Percentiles rank a stretch among this genome's conserved stretches.
phyloP scores from a whole-genome alignment of 768 basidiomycete genomes.

The Amanita exitialis region DNA sequence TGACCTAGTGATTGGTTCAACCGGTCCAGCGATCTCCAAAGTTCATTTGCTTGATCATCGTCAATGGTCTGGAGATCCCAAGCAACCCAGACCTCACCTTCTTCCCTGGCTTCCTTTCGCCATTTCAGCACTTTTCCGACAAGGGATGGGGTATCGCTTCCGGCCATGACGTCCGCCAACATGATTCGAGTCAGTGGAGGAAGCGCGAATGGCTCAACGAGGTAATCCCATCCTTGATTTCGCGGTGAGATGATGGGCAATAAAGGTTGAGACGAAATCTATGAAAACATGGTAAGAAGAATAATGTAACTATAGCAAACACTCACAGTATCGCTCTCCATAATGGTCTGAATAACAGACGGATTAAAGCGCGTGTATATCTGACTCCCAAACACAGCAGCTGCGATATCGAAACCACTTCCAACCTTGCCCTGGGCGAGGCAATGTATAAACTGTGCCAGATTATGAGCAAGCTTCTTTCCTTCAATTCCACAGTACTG shows the following conservation, averaged over 20 bases:
- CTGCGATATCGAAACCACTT: conserved; percentile 92
- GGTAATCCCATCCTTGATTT: conserved; percentile 69
- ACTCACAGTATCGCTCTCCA: conserved; percentile 44
- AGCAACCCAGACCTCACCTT: conserved; percentile 29
- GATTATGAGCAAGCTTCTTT: conserved; percentile 72
- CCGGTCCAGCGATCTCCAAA: conserved; percentile 58
- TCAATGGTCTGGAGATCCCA: background rate
- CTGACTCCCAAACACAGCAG: conserved; percentile 92
- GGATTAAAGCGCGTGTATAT: conserved; percentile 85
- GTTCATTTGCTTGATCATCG: conserved; percentile 35
- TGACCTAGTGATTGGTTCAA: conserved; percentile 51
- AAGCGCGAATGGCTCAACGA: conserved; percentile 60
- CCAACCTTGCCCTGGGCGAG: conserved; percentile 97
- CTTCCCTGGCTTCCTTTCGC: conserved; percentile 54
- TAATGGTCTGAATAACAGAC: conserved; percentile 51
- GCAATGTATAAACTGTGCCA: conserved; percentile 92
- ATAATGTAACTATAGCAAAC: background rate
- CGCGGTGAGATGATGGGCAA: conserved; percentile 47
- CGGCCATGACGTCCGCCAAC: conserved; percentile 93
- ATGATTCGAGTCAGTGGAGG: conserved; percentile 79
- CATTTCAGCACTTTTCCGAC: conserved; percentile 88
- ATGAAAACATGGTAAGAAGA: conserved; percentile 3
- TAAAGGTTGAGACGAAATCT: conserved; percentile 23
- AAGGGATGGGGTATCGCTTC: conserved; percentile 91
- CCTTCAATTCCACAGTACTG: conserved; percentile 19